These are phyloP conservation scores for Aspergillus terreus DNA, from an alignment of 2,329 filamentous ascomycete species.

Conservation along the genomic window DNA sequence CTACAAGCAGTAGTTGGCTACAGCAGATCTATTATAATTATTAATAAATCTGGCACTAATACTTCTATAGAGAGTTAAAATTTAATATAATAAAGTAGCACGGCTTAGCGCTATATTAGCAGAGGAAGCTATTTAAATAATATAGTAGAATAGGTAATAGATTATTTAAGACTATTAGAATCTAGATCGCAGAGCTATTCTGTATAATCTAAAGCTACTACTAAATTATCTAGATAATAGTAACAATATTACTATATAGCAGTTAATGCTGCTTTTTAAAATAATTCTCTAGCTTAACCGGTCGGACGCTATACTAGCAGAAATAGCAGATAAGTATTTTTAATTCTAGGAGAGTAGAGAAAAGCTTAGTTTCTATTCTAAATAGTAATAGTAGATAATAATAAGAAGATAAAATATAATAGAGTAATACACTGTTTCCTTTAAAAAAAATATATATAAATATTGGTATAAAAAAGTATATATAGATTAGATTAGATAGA, in stretches of 20 bases:
- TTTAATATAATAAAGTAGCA: not conserved
- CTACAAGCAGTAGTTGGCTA: too few species aligned
- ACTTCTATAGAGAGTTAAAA: too few species aligned
- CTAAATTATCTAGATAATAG: not conserved
- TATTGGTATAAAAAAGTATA: too few species aligned
- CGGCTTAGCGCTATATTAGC: not conserved
- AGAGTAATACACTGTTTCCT: not conserved
- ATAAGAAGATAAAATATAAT: not conserved
- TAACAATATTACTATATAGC: not conserved
- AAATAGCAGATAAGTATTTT: not conserved
- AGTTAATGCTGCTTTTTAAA: not conserved
- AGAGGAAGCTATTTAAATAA: not conserved
- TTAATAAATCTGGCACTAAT: too few species aligned
- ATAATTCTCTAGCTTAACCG: not conserved
- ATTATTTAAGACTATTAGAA: not conserved
- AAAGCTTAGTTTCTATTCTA: not conserved
- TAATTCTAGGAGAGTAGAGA: not conserved
- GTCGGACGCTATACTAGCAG: not conserved
- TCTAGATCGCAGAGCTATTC: not conserved
- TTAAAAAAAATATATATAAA: not conserved
- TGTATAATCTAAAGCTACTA: not conserved
- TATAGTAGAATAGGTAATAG: not conserved
- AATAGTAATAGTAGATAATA: not conserved
- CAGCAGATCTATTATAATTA: too few species aligned
- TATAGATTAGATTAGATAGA: not conserved